These are phyloP conservation scores for Rhododendron williamsianum DNA, from an alignment of 148 eudicot species.

Conservation along the genomic window DNA sequence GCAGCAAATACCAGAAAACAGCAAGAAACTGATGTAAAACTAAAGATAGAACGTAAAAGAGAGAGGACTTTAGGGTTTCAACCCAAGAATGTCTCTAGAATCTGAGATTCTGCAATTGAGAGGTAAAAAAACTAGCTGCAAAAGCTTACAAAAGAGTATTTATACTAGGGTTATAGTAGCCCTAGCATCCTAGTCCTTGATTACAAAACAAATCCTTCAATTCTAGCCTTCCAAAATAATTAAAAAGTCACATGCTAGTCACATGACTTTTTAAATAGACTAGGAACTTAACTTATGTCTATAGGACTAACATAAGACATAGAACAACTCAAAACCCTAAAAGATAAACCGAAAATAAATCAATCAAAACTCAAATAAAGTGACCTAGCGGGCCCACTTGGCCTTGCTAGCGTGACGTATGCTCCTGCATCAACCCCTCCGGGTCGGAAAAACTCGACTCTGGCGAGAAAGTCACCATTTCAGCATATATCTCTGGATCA, in stretches of 20 bases:
- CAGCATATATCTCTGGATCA: too few species aligned
- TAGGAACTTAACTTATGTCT: background rate
- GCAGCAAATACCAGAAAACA: background rate
- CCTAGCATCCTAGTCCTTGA: background rate
- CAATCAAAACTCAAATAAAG: background rate
- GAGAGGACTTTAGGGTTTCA: too few species aligned
- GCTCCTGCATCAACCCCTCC: background rate
- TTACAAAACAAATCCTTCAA: background rate
- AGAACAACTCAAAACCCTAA: background rate
- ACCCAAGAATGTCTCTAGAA: too few species aligned
- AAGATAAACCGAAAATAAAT: background rate
- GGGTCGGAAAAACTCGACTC: too few species aligned
- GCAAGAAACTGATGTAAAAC: too few species aligned
- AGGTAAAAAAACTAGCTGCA: too few species aligned
- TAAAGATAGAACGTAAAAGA: too few species aligned
- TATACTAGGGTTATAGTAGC: background rate
- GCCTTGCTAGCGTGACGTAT: background rate
- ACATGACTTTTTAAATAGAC: background rate
- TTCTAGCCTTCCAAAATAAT: background rate
- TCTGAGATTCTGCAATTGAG: too few species aligned
- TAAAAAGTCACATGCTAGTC: background rate
- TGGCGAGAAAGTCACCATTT: too few species aligned
- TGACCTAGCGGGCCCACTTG: background rate
- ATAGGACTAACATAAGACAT: background rate
- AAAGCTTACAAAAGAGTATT: too few species aligned